Conservation (phyloP, 495 filamentous ascomycete genomes). For the Hyaloscypha variabilis region DNA sequence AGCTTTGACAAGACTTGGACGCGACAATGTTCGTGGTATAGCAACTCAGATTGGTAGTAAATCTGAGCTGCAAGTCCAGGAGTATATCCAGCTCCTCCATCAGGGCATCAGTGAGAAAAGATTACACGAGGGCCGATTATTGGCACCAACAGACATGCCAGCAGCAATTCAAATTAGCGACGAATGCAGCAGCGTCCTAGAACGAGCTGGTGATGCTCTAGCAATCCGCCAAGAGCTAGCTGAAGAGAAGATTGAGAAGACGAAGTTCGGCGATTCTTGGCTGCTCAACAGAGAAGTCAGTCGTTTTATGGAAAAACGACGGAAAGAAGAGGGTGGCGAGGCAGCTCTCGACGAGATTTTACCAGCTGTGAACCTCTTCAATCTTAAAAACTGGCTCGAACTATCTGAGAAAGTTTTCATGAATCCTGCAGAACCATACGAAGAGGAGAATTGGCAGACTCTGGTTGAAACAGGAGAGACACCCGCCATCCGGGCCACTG, state of each 20-base stretch:
- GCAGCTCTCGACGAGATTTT: conserved; percentile 39
- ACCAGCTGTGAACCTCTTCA: conserved; percentile 59
- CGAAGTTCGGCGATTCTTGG: conserved; percentile 51
- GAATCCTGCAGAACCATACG: conserved; percentile 59
- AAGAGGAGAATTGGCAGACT: conserved; percentile 68
- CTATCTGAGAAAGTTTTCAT: conserved; percentile 75
- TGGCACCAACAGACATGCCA: conserved; percentile 55
- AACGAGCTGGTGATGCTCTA: conserved; percentile 65
- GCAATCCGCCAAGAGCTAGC: conserved; percentile 55
- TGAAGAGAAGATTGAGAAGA: conserved; percentile 56
- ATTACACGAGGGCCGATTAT: conserved; percentile 7
- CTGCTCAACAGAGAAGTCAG: conserved; percentile 51
- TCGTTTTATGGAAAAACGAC: conserved; percentile 37
- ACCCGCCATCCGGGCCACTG: conserved; percentile 68
- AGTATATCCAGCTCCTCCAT: conserved; percentile 66
- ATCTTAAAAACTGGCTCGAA: conserved; percentile 60
- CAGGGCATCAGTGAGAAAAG: conserved; percentile 41
- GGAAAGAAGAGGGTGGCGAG: conserved; percentile 35
- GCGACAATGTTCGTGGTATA: conserved; percentile 60
- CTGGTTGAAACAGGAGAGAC: conserved; percentile 48
- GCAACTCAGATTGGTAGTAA: conserved; percentile 70
- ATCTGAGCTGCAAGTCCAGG: conserved; percentile 69
- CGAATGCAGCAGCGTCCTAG: conserved; percentile 66
- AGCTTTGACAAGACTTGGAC: conserved; percentile 62
- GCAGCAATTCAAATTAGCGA: conserved; percentile 73